Evolutionary conservation across 208 protist genomes (phyloP), one percentile per base, ranked within the genome.

Genomic region (Acanthamoeba triangularis): DNA sequence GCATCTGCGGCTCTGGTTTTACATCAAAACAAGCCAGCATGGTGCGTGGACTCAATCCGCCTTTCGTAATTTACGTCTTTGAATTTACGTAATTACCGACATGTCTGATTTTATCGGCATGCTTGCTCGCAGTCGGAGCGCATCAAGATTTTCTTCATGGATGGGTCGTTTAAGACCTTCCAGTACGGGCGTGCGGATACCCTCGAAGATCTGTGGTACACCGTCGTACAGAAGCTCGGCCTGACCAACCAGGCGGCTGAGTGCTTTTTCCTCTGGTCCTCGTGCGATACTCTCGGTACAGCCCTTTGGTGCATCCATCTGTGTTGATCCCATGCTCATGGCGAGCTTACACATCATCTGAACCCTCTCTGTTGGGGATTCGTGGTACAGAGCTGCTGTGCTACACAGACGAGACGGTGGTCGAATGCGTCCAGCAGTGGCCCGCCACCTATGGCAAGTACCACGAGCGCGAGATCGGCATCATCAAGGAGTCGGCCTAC

Each of bases 141-240:
- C 72, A 94, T 94, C 65, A 94, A 94, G 69, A 84, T 94, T 49
- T 94, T 25, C 25, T 94, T 94, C 28, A 94, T 85, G 90, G 90
- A 94, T n/a, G 90, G 90, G 25, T 85, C 69, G 10, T 94, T 63
- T 44, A 94, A 94, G 90, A 94, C 33, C 72, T 94, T 85, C 28
- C 16, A 23, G 20, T 94, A 54, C 44, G 47, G 28, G 23, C 44
- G 72, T 10, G 49, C 41, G n/a, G 90, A 94, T 6, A 94, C 65
- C 30, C n/a, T 94, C 13, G 90, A 94, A 85, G 90, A 94, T 20
- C 52, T 94, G 28, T 94, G 90, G 90, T 84, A 49, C 33, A 78
- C 3, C 47, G 52, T 94, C 23, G 41, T 94, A 23, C 69, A 94
- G 72, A 94, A 94, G 90, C 90, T 94, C 37, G 69, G 69, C 14